Evolutionary conservation across 495 filamentous ascomycete species (phyloP), one percentile per base, ranked within the genome.

Genomic region (Gamarada debralockiae): DNA sequence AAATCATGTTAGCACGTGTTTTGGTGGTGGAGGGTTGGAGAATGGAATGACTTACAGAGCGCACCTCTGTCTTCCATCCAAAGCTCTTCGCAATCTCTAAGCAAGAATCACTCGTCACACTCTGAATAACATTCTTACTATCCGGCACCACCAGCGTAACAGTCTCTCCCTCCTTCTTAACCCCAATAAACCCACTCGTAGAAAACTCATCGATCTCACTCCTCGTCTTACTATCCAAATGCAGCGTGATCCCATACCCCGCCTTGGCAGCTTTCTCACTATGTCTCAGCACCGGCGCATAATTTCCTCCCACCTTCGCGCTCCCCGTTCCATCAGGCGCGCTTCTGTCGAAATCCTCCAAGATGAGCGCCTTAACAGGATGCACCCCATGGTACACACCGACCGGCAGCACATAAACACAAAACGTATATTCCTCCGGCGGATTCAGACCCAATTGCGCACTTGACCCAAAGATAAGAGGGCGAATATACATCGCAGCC

Each of bases 151-250:
- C 83, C 0, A 96, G 65, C 14, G 81, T 92, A 14, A 86, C 73
- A n/a, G 74, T 52, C 2, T 73, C 76, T 0, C 78, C 76, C 1
- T 81, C 71, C 36, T 80, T 77, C 56, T 78, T 71, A 5, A 85
- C 84, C 0, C 88, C 91, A 48, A 95, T 82, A 55, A 96, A 95
- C 1, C 87, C 91, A 29, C 81, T 85, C 0, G 91, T 96, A 44
- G 85, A 90, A 56, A 96, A 96, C 72, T 96, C 91, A 57, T 96
- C 91, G 38, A 96, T 77, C 67, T 86, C 87, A 20, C 77, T 84
- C 52, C 89, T 77, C 12, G 79, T 85, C 66, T 81, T 80, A 61
- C 87, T 92, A 62, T 96, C 90, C 39, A 95, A 70, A 64, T 96
- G 90, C 56, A 96, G 71, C 9, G 91, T 95, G 56, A 96, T 95